These are phyloP conservation scores for Clitoria ternatea DNA, from an alignment of 306 rosid genomes.

Conservation along the genomic window DNA sequence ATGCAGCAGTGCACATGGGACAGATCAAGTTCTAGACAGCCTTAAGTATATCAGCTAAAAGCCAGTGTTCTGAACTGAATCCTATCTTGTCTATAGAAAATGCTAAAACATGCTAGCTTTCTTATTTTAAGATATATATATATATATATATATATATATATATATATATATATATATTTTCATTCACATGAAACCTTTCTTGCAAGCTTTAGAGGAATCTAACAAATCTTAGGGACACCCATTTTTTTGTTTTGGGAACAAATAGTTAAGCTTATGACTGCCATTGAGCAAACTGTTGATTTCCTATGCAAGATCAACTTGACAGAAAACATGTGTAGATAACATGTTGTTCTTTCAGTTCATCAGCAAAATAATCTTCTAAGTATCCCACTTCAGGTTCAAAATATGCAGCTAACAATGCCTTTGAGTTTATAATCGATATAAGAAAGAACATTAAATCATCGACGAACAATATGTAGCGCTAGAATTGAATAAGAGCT, in stretches of 20 bases:
- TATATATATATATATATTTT: too few species aligned
- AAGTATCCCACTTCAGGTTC: background rate
- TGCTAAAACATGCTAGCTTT: background rate
- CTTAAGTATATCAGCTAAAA: background rate
- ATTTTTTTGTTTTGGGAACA: background rate
- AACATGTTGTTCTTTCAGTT: background rate
- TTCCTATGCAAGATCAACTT: constrained; percentile 3
- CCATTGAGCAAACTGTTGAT: background rate
- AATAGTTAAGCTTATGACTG: background rate
- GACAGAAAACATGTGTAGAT: background rate
- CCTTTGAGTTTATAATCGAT: background rate
- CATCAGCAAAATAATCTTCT: background rate
- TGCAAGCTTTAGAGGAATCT: background rate
- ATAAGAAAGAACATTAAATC: constrained; percentile 3
- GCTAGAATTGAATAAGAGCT: background rate
- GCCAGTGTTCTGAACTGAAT: background rate
- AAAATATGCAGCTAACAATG: background rate
- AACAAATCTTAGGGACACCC: background rate
- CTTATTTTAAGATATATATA: background rate
- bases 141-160: too few species aligned
- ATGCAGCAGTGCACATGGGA: background rate
- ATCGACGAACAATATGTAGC: constrained; percentile 1
- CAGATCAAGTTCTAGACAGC: background rate
- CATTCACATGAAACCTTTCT: background rate
- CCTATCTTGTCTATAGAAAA: background rate